Conservation (phyloP, 1,284 basidiomycete species). For the Cryptococcus depauperatus region DNA sequence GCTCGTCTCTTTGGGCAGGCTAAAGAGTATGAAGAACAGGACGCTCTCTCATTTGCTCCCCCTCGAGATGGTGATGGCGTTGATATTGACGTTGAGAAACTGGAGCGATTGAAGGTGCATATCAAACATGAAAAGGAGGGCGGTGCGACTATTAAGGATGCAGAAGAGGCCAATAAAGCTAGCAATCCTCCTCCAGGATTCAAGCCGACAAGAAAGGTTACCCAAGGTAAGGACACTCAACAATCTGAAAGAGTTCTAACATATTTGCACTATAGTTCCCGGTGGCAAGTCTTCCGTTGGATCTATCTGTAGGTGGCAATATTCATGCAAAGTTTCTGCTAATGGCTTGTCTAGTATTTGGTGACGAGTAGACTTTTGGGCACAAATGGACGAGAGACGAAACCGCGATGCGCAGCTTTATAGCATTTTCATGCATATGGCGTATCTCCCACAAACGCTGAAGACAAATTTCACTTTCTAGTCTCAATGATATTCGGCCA, state of each 20-base stretch:
- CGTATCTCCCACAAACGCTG: too few relatives aligned
- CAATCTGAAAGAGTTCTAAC: not conserved
- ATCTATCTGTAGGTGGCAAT: constrained; percentile 8
- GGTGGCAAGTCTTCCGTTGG: constrained; percentile 40
- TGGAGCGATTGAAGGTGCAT: constrained; percentile 40
- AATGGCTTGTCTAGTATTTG: constrained; percentile 26
- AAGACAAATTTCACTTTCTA: too few relatives aligned
- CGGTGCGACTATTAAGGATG: constrained; percentile 36
- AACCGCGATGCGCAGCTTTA: too few relatives aligned
- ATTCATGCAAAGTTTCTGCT: not conserved
- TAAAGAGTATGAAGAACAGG: constrained; percentile 43
- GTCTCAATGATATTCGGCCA: too few relatives aligned
- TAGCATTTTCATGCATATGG: too few relatives aligned
- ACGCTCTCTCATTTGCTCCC: constrained; percentile 42
- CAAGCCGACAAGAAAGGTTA: constrained; percentile 41
- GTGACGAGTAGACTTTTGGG: constrained; percentile 38
- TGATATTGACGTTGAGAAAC: constrained; percentile 37
- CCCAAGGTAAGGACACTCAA: constrained; percentile 31
- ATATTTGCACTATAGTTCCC: constrained; percentile 23
- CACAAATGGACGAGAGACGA: too few relatives aligned
- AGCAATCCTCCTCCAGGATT: constrained; percentile 37
- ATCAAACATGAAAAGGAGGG: constrained; percentile 36
- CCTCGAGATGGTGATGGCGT: constrained; percentile 35
- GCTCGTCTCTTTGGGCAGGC: constrained; percentile 33
- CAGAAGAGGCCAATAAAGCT: constrained; percentile 9